Evolutionary conservation across 2,329 filamentous ascomycete genomes (phyloP).

Genomic region (Gliomastix tumulicola): DNA sequence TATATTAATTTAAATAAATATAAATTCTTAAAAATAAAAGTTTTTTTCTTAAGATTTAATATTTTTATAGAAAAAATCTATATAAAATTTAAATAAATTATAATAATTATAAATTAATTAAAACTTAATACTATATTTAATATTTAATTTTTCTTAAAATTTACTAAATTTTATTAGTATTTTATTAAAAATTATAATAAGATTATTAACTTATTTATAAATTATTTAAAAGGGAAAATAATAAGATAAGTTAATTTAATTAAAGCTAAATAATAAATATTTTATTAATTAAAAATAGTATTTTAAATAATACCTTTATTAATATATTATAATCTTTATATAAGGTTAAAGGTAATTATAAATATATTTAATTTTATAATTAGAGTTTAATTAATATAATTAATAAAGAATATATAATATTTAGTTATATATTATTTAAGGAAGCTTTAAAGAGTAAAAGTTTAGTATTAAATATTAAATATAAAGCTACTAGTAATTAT

Average conservation of each 20-base stretch:
- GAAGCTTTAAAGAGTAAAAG: background rate
- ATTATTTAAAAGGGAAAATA: background rate
- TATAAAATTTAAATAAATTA: background rate
- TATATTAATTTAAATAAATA: background rate
- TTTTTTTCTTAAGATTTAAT: background rate
- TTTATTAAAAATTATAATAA: no score
- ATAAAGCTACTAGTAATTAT: background rate
- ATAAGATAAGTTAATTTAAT: background rate
- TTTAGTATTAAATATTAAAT: constrained; percentile 1
- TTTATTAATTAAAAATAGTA: background rate
- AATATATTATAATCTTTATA: background rate
- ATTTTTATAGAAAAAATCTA: background rate
- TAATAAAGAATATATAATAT: no score
- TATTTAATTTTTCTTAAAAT: background rate
- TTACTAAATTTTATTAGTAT: background rate
- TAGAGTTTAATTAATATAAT: no score
- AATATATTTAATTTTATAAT: constrained; percentile 4
- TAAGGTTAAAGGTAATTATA: background rate
- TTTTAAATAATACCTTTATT: background rate
- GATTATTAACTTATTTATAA: background rate
- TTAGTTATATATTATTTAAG: no score
- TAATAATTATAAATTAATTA: background rate
- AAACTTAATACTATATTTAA: background rate
- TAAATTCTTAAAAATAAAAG: constrained; percentile 1
- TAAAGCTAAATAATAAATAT: background rate